phyloP scores from a whole-genome alignment of 2,329 filamentous ascomycete species.

The Aspergillus texensis region DNA sequence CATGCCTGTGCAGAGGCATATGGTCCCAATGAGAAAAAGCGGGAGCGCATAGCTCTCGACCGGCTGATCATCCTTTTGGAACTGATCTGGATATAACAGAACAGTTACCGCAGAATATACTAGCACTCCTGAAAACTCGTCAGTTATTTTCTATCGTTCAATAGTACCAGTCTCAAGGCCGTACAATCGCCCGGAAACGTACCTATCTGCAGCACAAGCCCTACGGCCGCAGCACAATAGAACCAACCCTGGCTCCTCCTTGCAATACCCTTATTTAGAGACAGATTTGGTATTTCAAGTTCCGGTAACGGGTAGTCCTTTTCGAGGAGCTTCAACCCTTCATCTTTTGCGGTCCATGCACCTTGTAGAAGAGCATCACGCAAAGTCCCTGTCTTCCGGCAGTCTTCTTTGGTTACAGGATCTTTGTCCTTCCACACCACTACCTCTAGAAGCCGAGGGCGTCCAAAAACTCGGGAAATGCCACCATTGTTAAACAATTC shows the following conservation, averaged over 20 bases:
- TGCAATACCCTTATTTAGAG: slow-evolving; percentile 40
- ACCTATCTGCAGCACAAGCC: slow-evolving; percentile 33
- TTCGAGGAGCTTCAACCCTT: slow-evolving; percentile 10
- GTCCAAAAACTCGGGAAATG: slow-evolving; percentile 40
- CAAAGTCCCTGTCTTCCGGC: slow-evolving; percentile 28
- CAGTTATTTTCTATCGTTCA: neutral
- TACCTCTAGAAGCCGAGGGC: slow-evolving; percentile 38
- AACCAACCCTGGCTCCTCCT: slow-evolving; percentile 33
- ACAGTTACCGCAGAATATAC: slow-evolving; percentile 35
- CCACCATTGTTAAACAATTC: slow-evolving; percentile 50
- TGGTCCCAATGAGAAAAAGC: slow-evolving; percentile 36
- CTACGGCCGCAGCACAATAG: slow-evolving; percentile 30
- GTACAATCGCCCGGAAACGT: neutral
- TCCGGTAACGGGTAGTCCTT: slow-evolving; percentile 24
- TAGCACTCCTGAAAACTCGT: slow-evolving; percentile 24
- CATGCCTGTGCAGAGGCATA: slow-evolving; percentile 37
- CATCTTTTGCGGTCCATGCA: slow-evolving; percentile 24
- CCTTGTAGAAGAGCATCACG: slow-evolving; percentile 27
- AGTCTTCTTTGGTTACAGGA: slow-evolving; percentile 27
- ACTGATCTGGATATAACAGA: slow-evolving; percentile 27
- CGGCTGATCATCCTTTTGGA: slow-evolving; percentile 28
- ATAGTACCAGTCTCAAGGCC: neutral
- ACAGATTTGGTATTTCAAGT: slow-evolving; percentile 37
- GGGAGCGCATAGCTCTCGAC: slow-evolving; percentile 38
- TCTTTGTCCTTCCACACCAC: slow-evolving; percentile 49